Evolutionary conservation across 2,329 filamentous ascomycete species (phyloP).

Genomic region (Penicillium decumbens): DNA sequence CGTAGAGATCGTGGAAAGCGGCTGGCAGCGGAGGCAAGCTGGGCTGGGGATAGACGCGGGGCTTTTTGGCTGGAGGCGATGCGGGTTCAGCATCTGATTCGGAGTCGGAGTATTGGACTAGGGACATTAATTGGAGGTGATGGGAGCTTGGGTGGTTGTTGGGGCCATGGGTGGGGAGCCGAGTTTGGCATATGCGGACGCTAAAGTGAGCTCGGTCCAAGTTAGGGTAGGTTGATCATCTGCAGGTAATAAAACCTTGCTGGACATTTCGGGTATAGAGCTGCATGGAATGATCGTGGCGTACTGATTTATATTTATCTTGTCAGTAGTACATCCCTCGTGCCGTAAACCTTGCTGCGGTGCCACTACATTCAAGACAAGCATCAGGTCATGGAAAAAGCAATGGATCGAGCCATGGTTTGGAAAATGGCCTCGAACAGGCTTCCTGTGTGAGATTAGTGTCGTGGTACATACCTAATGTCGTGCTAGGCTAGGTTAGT

Average conservation of each 20-base stretch:
- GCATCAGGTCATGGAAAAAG: background rate
- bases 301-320: background rate
- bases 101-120: slow-evolving; percentile 60
- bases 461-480: background rate
- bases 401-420: background rate
- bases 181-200: background rate
- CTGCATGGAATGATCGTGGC: background rate
- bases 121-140: slow-evolving; percentile 45
- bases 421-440: background rate
- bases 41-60: slow-evolving; percentile 14
- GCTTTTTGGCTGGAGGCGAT: slow-evolving; percentile 25
- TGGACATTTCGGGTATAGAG: background rate
- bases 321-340: background rate
- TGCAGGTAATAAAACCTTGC: background rate
- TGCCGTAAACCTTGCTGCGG: background rate
- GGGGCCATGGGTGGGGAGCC: background rate
- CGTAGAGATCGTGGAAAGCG: slow-evolving; percentile 84
- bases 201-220: background rate
- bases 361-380: background rate
- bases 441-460: background rate
- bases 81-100: slow-evolving; percentile 35
- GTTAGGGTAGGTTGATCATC: background rate
- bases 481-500: background rate
- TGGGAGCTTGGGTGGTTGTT: background rate
- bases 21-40: slow-evolving; percentile 68